These are phyloP conservation scores for Angomonas deanei DNA, from an alignment of 208 protist species.

Conservation along the genomic window DNA sequence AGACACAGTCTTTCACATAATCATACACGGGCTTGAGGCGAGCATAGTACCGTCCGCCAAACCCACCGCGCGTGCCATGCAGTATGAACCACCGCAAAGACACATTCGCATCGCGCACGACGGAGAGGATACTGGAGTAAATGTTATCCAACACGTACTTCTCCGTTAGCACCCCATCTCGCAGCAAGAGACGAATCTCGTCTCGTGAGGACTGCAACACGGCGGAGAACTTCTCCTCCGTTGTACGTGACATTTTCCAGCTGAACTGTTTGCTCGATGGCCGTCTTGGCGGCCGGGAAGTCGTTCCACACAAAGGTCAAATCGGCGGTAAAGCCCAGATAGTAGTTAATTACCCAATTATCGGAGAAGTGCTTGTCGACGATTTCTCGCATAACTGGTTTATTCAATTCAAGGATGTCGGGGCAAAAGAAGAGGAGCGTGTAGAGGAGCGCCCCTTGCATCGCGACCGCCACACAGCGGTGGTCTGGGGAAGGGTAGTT, in stretches of 20 bases:
- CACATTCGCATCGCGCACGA: conserved; percentile 91
- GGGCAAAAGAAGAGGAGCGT: conserved; percentile 97
- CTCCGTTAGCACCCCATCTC: conserved; percentile 91
- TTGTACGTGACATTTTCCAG: conserved; percentile 70
- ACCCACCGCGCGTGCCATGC: conserved; percentile 33
- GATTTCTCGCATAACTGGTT: conserved; percentile 96
- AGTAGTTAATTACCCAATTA: conserved; percentile 98
- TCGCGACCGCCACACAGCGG: conserved; percentile 87
- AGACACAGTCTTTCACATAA: conserved; percentile 23
- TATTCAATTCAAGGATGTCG: conserved; percentile 85
- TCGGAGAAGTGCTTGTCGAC: conserved; percentile 98
- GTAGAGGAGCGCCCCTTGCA: conserved; percentile 94
- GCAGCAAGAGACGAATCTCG: conserved; percentile 37
- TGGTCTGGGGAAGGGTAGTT: conserved; percentile 94
- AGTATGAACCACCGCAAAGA: conserved; percentile 95
- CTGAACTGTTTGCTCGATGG: conserved; percentile 89
- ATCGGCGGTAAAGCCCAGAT: conserved; percentile 96
- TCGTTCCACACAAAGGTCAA: conserved; percentile 86
- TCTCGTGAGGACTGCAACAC: conserved; percentile 34
- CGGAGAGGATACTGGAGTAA: conserved; percentile 73
- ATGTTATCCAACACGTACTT: conserved; percentile 94
- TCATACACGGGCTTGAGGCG: conserved; percentile 22
- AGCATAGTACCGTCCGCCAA: conserved; percentile 11
- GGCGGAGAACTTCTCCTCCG: conserved; percentile 31
- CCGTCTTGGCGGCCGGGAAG: conserved; percentile 91